Base-by-base conservation (phyloP, 2,329 filamentous ascomycete genomes). In the Leptographium flavum region DNA sequence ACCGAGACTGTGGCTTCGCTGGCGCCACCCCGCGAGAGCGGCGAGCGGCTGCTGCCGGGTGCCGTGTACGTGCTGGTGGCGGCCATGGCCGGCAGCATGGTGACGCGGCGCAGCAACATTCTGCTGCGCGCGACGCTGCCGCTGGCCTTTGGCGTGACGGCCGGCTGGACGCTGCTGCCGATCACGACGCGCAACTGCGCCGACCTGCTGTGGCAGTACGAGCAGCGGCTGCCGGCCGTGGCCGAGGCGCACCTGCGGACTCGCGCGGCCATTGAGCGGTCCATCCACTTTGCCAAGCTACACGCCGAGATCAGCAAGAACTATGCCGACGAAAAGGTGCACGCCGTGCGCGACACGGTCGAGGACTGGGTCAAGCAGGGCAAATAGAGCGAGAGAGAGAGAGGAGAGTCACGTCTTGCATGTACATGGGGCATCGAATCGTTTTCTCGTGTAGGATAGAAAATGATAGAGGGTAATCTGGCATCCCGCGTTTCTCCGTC, bases 301-400 rank as follows among this genome's bases (percentile, higher is more conserved):
- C 85, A 93, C 64, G 77, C 76, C 40, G 70, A 81, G 54, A 73
- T 87, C 60, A 78, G 78, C 41, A 73, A 79, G 50, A 71, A 70
- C 52, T 83, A 81, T 67, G 76, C 93, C 49, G 81, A 93, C 59
- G 82, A 86, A 50, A 88, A 85, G 69, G 82, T 94, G 45, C 75
- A 73, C 49, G 75, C 81, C 45, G 81, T 77, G 47, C 75, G 87
- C 55, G 81, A 88, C 64, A 73, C 74, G 42, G 68, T 95, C 47
- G 87, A 95, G 70, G 79, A 78, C 50, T 92, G 88, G 87, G 85
- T 96, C 45, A 86, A 78, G 70, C 88, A 93, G 73, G 88, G 87
- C 47, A 84, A 83, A 73, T 88, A 74, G 68, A 31, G 33, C 10
- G 17, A n/a, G 25, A 28, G n/a, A 13, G 13, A 17, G n/a, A 21